Conservation (phyloP, 192 early-diverging fungal genomes). For the Jimgerdemannia lactiflua region DNA sequence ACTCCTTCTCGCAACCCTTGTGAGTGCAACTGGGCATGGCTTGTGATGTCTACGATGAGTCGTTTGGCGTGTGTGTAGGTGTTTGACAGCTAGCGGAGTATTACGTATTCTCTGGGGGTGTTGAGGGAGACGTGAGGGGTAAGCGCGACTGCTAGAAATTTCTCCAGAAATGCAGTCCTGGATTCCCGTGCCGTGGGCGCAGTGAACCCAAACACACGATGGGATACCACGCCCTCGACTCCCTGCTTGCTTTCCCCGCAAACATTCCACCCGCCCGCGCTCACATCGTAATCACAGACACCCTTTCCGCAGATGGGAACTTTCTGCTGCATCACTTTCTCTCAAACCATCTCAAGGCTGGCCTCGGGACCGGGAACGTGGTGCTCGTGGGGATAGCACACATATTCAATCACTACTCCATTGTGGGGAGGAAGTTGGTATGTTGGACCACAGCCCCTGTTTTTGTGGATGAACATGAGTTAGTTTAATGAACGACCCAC, state of each 20-base stretch:
- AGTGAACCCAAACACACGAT: too few relatives aligned
- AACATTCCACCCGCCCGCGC: too few relatives aligned
- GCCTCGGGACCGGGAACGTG: constrained; percentile 32
- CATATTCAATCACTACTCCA: constrained; percentile 56
- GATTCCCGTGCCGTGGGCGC: too few relatives aligned
- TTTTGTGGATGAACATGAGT: not conserved
- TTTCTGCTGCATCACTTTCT: constrained; percentile 64
- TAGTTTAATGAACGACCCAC: not conserved
- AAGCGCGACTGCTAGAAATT: not conserved
- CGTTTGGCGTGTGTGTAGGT: not conserved
- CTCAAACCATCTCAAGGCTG: constrained; percentile 52
- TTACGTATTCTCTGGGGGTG: not conserved
- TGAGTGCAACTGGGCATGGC: constrained; percentile 65
- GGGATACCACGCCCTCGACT: too few relatives aligned
- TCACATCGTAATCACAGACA: constrained; percentile 54
- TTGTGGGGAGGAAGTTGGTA: constrained; percentile 58
- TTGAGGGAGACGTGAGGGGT: not conserved
- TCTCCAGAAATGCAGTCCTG: not conserved
- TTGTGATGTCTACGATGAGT: not conserved
- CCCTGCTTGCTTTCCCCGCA: too few relatives aligned
- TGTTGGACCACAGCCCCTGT: not conserved
- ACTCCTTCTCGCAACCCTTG: constrained; percentile 87
- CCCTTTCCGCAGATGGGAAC: constrained; percentile 49
- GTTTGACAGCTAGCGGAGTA: not conserved
- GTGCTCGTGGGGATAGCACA: constrained; percentile 55